Conservation (phyloP, 2,329 filamentous ascomycete genomes). For the Apiospora hydei region DNA sequence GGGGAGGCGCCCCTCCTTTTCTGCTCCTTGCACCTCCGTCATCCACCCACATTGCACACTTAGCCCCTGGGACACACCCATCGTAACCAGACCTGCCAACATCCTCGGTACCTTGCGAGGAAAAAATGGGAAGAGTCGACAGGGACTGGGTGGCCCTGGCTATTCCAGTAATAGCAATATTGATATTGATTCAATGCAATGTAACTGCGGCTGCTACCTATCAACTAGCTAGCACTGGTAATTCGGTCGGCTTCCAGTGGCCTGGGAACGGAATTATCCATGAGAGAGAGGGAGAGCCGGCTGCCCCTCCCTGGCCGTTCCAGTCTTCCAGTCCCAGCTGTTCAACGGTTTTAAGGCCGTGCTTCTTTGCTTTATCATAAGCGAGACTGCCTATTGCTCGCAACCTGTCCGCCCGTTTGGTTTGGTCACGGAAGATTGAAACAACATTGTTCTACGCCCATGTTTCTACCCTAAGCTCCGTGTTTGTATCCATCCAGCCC, state of each 20-base stretch:
- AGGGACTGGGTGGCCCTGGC: not conserved
- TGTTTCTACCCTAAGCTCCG: slow-evolving; percentile 17
- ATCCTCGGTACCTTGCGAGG: slow-evolving; percentile 18
- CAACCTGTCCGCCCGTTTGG: slow-evolving; percentile 13
- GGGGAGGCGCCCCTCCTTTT: not conserved
- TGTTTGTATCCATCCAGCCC: slow-evolving; percentile 16
- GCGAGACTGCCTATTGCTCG: slow-evolving; percentile 3
- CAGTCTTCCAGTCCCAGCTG: too few relatives aligned
- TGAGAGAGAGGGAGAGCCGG: not conserved
- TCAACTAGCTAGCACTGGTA: not conserved
- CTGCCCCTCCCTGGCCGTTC: not conserved
- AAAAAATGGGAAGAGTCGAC: not conserved
- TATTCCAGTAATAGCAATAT: slow-evolving; percentile 4
- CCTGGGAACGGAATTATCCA: slow-evolving; percentile 7
- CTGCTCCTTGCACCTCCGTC: slow-evolving; percentile 6
- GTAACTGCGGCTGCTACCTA: slow-evolving; percentile 6
- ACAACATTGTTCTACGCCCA: slow-evolving; percentile 17
- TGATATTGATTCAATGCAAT: not conserved
- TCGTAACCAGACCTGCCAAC: slow-evolving; percentile 1
- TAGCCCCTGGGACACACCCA: slow-evolving; percentile 8
- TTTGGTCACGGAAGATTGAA: slow-evolving; percentile 8
- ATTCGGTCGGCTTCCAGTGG: not conserved
- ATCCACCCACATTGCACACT: slow-evolving; percentile 15
- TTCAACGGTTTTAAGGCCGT: slow-evolving; percentile 8
- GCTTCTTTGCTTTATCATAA: slow-evolving; percentile 5